Evolutionary conservation across 768 basidiomycete genomes (phyloP).

Genomic region (Mrakia hoshinonis): DNA sequence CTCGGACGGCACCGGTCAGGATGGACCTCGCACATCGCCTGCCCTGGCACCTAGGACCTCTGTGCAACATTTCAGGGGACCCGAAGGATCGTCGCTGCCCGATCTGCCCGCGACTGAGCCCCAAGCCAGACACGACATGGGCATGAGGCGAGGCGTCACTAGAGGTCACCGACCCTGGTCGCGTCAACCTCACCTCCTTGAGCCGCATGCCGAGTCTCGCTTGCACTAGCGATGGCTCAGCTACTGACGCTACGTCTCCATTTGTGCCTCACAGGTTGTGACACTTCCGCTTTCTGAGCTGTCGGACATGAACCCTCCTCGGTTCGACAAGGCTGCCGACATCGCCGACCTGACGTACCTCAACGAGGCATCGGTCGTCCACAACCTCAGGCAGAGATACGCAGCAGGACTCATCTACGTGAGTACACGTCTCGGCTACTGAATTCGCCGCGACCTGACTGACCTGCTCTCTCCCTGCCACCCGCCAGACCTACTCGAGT

Average conservation of each 20-base stretch:
- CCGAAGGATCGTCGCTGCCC: too few species aligned
- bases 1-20: too few species aligned
- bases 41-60: too few species aligned
- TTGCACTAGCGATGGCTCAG: neutral
- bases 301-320: conserved; percentile 34
- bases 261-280: conserved; percentile 1
- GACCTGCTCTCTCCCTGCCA: neutral
- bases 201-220: too few species aligned
- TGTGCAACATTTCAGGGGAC: too few species aligned
- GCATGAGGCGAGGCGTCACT: too few species aligned
- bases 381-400: conserved; percentile 86
- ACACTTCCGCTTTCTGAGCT: conserved; percentile 16
- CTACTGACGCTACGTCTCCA: neutral
- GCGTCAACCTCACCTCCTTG: too few species aligned
- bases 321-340: conserved; percentile 90
- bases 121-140: too few species aligned
- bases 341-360: conserved; percentile 96
- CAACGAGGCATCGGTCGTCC: conserved; percentile 98
- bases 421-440: conserved; percentile 39
- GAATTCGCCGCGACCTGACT: neutral
- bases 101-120: too few species aligned
- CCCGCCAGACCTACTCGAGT: conserved; percentile 69
- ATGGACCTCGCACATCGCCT: too few species aligned
- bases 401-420: conserved; percentile 88
- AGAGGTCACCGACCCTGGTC: too few species aligned